Evolutionary conservation across 257 asterid genomes (phyloP), one percentile per base, ranked within the genome.

Genomic region (Solanum rostratum): DNA sequence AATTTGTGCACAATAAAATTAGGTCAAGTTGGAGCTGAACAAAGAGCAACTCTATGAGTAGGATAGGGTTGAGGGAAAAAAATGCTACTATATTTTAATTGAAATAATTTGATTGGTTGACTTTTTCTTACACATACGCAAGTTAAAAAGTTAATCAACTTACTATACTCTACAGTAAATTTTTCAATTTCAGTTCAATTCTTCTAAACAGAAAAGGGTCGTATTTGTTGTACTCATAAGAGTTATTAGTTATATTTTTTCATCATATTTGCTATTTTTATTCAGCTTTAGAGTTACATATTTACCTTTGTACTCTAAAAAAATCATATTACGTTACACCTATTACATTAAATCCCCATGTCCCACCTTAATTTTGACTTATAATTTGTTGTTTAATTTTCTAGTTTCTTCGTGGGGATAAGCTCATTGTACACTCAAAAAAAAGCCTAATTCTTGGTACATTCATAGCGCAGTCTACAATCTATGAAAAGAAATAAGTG

Each of bases 401-500:
- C 69, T 12, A 1, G 19, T 74, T 46, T 22, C 8, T 74, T 7
- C 43, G 12, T 49, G 60, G 81, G 59, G 81, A 24, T 74, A 46
- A 22, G 60, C 60, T 45, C 60, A 49, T 76, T 49, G 43, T 22
- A 37, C 57, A 22, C 33, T 76, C 3, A 20, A 24, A 15, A 15
- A 19, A 70, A 70, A 37, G 5, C 53, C 79, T 39, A 39, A 10
- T 27, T 57, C 63, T 39, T 39, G 20, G 79, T 69, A 39, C 52
- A 69, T 69, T 19, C 22, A 46, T 45, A 14, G 60, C 46, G 24
- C 60, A 24, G 81, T 14, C 81, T 74, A 74, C 22, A 45, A 24
- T 24, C 60, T 74, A 49, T 73, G 59, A 5, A 4, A n/a, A 30
- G 63, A 54, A 84, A 82, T 84, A 84, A 82, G 86, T 69, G 87